Percentiles rank a stretch among this genome's conserved stretches.
Conservation (phyloP, 441 rosid genomes). For the Bruguiera hainesii region DNA sequence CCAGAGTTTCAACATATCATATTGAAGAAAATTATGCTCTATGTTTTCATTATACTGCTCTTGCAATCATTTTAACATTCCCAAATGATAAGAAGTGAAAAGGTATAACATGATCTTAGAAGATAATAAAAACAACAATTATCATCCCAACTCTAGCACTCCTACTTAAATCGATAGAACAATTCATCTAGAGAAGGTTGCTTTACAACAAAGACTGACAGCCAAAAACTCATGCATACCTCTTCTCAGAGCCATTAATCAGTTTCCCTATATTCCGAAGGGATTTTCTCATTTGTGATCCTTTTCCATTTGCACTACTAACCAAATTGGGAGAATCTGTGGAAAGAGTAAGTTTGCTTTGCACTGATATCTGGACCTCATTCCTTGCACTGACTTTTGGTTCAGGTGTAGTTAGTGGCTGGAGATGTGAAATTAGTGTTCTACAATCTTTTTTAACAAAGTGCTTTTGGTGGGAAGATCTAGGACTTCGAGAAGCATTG, state of each 20-base stretch:
- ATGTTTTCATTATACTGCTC: not conserved
- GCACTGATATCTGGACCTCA: conserved; percentile 38
- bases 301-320: conserved; percentile 44
- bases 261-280: conserved; percentile 79
- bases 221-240: conserved; percentile 35
- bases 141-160: not conserved
- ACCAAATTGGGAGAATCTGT: conserved; percentile 34
- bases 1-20: not conserved
- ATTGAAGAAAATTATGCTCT: not conserved
- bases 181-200: too few species aligned
- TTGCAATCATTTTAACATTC: not conserved
- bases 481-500: conserved; percentile 55
- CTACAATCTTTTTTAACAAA: conserved; percentile 37
- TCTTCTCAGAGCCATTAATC: conserved; percentile 80
- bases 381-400: conserved; percentile 35
- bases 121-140: not conserved
- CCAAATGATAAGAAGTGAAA: too few species aligned
- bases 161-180: too few species aligned
- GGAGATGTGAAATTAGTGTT: conserved; percentile 46
- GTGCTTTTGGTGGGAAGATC: conserved; percentile 38
- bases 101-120: not conserved
- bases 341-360: conserved; percentile 31
- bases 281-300: conserved; percentile 79
- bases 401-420: conserved; percentile 57
- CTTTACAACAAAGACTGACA: too few species aligned